Percentiles rank a stretch among this genome's conserved stretches.
These are phyloP conservation scores for Aaosphaeria pasadenensis DNA, from an alignment of 2,329 filamentous ascomycete genomes.

Conservation along the genomic window DNA sequence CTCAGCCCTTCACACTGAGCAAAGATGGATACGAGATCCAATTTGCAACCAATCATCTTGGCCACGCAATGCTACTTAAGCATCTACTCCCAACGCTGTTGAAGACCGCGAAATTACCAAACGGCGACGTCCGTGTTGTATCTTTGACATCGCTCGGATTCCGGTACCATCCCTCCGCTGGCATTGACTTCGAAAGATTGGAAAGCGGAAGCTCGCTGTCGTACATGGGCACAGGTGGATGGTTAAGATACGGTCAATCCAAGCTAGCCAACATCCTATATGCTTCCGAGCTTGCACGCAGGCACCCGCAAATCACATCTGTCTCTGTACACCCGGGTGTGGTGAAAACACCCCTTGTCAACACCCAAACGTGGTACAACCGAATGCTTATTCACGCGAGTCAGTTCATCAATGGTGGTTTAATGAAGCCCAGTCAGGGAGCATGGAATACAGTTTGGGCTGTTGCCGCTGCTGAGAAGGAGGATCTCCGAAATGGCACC, in stretches of 20 bases:
- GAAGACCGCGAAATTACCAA: constrained; percentile 30
- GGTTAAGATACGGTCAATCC: constrained; percentile 43
- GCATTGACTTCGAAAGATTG: constrained; percentile 27
- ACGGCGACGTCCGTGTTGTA: constrained; percentile 43
- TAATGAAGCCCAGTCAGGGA: constrained; percentile 16
- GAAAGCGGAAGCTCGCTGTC: constrained; percentile 6
- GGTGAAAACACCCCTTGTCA: constrained; percentile 39
- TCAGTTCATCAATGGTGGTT: neutral
- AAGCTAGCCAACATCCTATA: constrained; percentile 50
- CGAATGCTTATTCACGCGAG: constrained; percentile 9
- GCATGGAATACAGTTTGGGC: constrained; percentile 39
- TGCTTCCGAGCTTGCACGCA: constrained; percentile 36
- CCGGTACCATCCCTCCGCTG: constrained; percentile 10
- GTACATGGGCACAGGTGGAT: constrained; percentile 20
- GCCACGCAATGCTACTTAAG: constrained; percentile 43
- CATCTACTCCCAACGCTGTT: constrained; percentile 40
- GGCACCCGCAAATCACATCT: constrained; percentile 41
- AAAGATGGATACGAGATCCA: constrained; percentile 48
- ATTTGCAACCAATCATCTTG: constrained; percentile 48
- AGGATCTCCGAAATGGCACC: constrained; percentile 31
- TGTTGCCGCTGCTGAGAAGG: constrained; percentile 21
- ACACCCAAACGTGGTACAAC: constrained; percentile 12
- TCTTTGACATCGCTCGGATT: constrained; percentile 29
- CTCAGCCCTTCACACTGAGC: constrained; percentile 26
- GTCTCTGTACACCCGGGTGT: constrained; percentile 46